Base-by-base conservation (phyloP, 176 grass and related monocot genomes). In the Tillandsia fasciculata region DNA sequence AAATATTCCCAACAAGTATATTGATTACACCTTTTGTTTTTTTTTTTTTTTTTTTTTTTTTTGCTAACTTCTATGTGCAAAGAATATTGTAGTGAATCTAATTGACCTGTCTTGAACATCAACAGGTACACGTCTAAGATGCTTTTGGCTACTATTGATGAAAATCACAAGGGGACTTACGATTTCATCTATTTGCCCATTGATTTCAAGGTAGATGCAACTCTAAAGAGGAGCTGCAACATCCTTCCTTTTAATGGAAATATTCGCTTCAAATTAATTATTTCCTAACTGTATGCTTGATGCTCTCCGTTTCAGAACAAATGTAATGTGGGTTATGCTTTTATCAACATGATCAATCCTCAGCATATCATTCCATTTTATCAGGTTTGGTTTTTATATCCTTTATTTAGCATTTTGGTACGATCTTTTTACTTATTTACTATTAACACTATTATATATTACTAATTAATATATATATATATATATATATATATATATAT, bases 161-260 rank as follows among this genome's bases (percentile, higher is more conserved):
- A 97, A 78, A 90, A 90, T 74, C 94, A 97, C 75, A 82, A 59
- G 64, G 89, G 94, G 72, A 97, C 89, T n/a, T 97, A 97, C 66
- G 94, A 97, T 80, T 97, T 97, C 74, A 85, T 97, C 81, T 97
- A 97, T 70, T 86, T 97, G 69, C 94, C 94, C 8, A 97, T 97
- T 71, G 94, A 97, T 72, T 97, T 97, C 80, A 97, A 97, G 94
- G 94, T 92, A 72, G 51, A 9, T 75, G 26, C 64, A 14, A 20
- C 48, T 67, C 27, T 56, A 65, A 53, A 53, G 9, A 61, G 3
- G 22, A 61, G 15, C 63, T 26, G 59, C 2, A 67, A 15, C 48
- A 65, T 69, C 68, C 61, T 78, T 33, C 17, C 8, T 13, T 68
- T 49, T n/a, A 29, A 22, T 65, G 17, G 70, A 8, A 18, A 29